Evolutionary conservation across 1,284 basidiomycete species (phyloP).

Genomic region (Quambalaria eucalypti): DNA sequence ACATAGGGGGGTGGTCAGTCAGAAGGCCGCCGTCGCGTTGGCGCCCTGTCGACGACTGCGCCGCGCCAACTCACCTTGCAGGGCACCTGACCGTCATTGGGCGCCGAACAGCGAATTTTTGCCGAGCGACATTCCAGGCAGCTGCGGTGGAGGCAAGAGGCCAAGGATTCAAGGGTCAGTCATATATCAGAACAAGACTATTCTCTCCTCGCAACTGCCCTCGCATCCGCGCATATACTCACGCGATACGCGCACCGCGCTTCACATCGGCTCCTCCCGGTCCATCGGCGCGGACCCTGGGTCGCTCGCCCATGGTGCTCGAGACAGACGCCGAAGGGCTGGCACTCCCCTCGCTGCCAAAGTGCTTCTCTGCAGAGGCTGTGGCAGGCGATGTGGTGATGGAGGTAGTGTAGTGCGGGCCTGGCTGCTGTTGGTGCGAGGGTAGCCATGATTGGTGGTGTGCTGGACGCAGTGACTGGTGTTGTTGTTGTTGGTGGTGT

Average conservation of each 20-base stretch:
- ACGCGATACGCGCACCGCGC: conserved; percentile 28
- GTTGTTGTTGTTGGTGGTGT: too few species aligned
- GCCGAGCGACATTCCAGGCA: conserved; percentile 33
- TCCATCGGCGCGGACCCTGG: conserved; percentile 30
- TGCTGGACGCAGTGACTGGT: too few species aligned
- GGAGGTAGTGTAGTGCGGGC: too few species aligned
- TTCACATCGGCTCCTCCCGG: conserved; percentile 34
- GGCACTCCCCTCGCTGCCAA: too few species aligned
- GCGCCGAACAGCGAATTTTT: conserved; percentile 30
- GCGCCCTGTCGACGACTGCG: not conserved
- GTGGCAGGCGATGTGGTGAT: too few species aligned
- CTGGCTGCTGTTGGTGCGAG: too few species aligned
- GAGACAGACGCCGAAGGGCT: not conserved
- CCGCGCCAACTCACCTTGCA: conserved; percentile 14
- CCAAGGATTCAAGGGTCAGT: not conserved
- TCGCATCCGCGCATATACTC: too few species aligned
- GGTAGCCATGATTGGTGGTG: too few species aligned
- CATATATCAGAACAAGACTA: not conserved
- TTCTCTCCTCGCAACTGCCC: too few species aligned
- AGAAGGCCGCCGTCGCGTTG: not conserved
- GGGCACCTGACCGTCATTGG: conserved; percentile 31
- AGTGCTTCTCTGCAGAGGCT: too few species aligned
- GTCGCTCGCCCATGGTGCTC: conserved; percentile 9
- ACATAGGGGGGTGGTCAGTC: not conserved
- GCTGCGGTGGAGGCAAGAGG: not conserved